Percentiles rank a stretch among this genome's conserved stretches.
phyloP scores from a whole-genome alignment of 768 basidiomycete species.

The Lactifluus hygrophoroides region DNA sequence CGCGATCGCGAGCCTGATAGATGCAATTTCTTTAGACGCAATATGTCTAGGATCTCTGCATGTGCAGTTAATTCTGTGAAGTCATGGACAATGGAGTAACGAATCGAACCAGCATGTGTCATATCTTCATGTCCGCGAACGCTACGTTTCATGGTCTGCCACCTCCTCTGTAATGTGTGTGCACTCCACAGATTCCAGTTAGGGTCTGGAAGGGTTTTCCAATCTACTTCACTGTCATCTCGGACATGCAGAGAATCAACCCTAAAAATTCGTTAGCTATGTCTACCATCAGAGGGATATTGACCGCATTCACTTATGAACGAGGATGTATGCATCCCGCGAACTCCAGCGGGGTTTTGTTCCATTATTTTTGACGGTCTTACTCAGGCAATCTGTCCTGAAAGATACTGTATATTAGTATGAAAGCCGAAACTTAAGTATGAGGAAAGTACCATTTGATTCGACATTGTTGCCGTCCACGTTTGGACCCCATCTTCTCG shows the following conservation, averaged over 20 bases:
- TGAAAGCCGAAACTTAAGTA: not conserved
- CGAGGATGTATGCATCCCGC: conserved; percentile 69
- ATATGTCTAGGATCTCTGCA: conserved; percentile 74
- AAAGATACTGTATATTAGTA: not conserved
- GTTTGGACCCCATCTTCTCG: conserved; percentile 64
- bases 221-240: conserved; percentile 79
- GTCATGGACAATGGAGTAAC: not conserved
- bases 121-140: conserved; percentile 74
- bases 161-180: conserved; percentile 69
- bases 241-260: conserved; percentile 65
- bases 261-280: conserved; percentile 31
- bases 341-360: conserved; percentile 63
- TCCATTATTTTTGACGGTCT: conserved; percentile 65
- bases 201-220: conserved; percentile 66
- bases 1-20: conserved; percentile 33
- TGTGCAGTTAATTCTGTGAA: not conserved
- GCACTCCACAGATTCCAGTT: conserved; percentile 84
- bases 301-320: conserved; percentile 55
- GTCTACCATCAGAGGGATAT: not conserved
- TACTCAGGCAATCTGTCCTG: conserved; percentile 72
- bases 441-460: conserved; percentile 61
- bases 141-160: conserved; percentile 70
- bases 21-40: conserved; percentile 64
- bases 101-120: conserved; percentile 58
- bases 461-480: conserved; percentile 77